Evolutionary conservation across 495 filamentous ascomycete species (phyloP).

Genomic region (Recurvomyces mirabilis): DNA sequence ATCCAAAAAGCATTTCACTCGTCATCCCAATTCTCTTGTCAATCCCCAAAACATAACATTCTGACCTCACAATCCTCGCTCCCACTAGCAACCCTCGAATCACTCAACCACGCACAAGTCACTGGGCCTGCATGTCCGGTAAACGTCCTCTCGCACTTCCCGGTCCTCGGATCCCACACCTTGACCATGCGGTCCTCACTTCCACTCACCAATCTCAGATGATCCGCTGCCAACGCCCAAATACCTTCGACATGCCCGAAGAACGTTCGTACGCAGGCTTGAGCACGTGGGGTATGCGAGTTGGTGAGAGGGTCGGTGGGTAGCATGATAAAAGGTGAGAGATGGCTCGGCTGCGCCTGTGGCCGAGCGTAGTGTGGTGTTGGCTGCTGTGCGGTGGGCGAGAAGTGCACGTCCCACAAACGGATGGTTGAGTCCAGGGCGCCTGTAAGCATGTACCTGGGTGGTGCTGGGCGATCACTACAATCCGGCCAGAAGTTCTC

Average conservation of each 20-base stretch:
- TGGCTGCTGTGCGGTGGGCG: constrained; percentile 50
- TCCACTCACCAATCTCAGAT: constrained; percentile 75
- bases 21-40: too few relatives aligned
- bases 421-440: constrained; percentile 84
- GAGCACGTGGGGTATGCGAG: constrained; percentile 35
- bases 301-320: constrained; percentile 20
- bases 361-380: background rate
- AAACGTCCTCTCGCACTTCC: constrained; percentile 83
- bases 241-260: constrained; percentile 95
- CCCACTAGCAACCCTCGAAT: constrained; percentile 75
- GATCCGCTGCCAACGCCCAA: constrained; percentile 89
- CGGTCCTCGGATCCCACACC: constrained; percentile 86
- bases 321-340: constrained; percentile 6
- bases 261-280: constrained; percentile 77
- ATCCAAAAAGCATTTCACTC: too few relatives aligned
- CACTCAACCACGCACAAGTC: constrained; percentile 84
- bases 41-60: constrained; percentile 40
- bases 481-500: constrained; percentile 40
- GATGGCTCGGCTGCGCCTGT: background rate
- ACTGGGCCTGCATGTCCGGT: constrained; percentile 81
- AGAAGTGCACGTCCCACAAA: constrained; percentile 81
- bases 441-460: constrained; percentile 83
- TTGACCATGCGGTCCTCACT: constrained; percentile 93
- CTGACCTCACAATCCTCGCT: constrained; percentile 87
- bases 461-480: constrained; percentile 54